Conservation (phyloP, 1,139 yeast species). For the Kodamaea suecica region DNA sequence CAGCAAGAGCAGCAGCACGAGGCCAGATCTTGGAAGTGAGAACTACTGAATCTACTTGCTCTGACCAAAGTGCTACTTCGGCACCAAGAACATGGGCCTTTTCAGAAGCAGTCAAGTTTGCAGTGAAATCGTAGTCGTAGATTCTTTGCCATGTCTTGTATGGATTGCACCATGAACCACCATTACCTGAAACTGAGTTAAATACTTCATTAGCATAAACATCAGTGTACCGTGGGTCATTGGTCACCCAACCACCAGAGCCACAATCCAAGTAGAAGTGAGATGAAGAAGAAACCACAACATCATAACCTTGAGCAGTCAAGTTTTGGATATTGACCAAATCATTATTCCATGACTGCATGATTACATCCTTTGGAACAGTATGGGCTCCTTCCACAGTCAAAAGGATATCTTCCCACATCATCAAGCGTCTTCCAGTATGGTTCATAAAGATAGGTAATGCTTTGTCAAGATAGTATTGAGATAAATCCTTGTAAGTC, state of each 20-base stretch:
- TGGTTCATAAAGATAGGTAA: slow-evolving; percentile 32
- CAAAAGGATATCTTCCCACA: slow-evolving; percentile 51
- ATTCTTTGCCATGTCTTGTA: slow-evolving; percentile 51
- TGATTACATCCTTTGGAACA: slow-evolving; percentile 31
- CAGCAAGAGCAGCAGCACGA: slow-evolving; percentile 47
- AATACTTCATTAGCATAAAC: slow-evolving; percentile 22
- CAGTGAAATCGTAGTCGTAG: slow-evolving; percentile 37
- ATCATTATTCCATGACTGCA: slow-evolving; percentile 43
- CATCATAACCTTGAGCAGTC: slow-evolving; percentile 40
- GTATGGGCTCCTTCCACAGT: slow-evolving; percentile 20
- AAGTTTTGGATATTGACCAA: slow-evolving; percentile 27
- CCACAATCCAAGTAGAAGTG: slow-evolving; percentile 49
- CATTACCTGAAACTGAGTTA: slow-evolving; percentile 24
- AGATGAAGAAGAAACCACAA: slow-evolving; percentile 37
- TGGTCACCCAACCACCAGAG: slow-evolving; percentile 40
- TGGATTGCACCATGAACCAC: slow-evolving; percentile 52
- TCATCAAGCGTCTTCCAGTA: slow-evolving; percentile 27
- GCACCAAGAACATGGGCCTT: slow-evolving; percentile 39
- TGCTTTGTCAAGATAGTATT: slow-evolving; percentile 39
- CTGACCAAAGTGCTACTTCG: slow-evolving; percentile 48
- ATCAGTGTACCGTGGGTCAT: slow-evolving; percentile 37
- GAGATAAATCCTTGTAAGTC: slow-evolving; percentile 31
- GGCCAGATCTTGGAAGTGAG: slow-evolving; percentile 48
- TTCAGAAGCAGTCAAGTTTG: slow-evolving; percentile 33
- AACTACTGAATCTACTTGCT: slow-evolving; percentile 38